These are phyloP conservation scores for Trichaptum fuscoviolaceum DNA, from an alignment of 768 basidiomycete species.

Conservation along the genomic window DNA sequence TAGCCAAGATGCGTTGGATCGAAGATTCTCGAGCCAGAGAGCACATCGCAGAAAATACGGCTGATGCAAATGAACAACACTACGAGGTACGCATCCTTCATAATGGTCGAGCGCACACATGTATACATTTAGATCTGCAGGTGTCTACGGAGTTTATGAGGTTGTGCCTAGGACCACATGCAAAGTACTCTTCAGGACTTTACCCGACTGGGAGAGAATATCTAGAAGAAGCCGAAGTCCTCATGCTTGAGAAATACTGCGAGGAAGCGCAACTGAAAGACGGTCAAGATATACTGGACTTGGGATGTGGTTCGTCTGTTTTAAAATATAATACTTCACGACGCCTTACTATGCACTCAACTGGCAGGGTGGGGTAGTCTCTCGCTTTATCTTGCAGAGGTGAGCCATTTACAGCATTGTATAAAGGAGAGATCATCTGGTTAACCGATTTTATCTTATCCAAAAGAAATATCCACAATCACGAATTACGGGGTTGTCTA, in stretches of 20 bases:
- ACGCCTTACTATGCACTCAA: background rate
- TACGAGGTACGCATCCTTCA: slow-evolving; percentile 38
- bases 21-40: slow-evolving; percentile 42
- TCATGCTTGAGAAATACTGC: slow-evolving; percentile 66
- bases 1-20: slow-evolving; percentile 63
- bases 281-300: slow-evolving; percentile 57
- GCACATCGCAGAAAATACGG: slow-evolving; percentile 55
- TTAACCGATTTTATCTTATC: background rate
- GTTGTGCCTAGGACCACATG: slow-evolving; percentile 57
- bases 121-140: background rate
- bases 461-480: slow-evolving; percentile 62
- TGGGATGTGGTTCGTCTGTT: slow-evolving; percentile 50
- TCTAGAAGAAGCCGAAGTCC: slow-evolving; percentile 56
- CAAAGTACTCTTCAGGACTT: slow-evolving; percentile 63
- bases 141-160: slow-evolving; percentile 58
- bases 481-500: slow-evolving; percentile 57
- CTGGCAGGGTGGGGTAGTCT: slow-evolving; percentile 61
- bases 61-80: slow-evolving; percentile 71
- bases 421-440: background rate
- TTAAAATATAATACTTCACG: slow-evolving; percentile 11
- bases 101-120: background rate
- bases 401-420: slow-evolving; percentile 18
- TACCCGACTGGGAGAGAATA: slow-evolving; percentile 58
- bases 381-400: slow-evolving; percentile 58
- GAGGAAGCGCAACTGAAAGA: slow-evolving; percentile 56